Evolutionary conservation across 208 protist species (phyloP), one percentile per base, ranked within the genome.

Genomic region (Trypanosoma lewisi): DNA sequence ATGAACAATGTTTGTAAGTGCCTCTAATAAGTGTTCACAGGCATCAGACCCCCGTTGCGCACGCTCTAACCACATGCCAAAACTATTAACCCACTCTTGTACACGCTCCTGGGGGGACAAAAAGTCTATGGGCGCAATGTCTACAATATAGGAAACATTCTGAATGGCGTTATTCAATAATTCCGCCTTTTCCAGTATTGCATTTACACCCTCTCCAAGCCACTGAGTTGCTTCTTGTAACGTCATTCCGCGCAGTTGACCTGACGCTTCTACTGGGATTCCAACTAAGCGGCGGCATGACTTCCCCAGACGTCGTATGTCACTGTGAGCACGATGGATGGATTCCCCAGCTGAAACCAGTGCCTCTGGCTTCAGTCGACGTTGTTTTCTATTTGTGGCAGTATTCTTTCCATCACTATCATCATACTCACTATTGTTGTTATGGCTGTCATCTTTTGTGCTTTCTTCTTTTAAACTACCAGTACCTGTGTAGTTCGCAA

Each of bases 1-100:
- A 17, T 74, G 67, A 0, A 89, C 67, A 3, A 79, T 9, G 16
- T 59, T 53, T 31, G 68, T 73, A 9, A 90, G 39, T 1, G 77
- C 59, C 61, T 86, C 77, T 39, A 86, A 67, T 39, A 83, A 30
- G 34, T 42, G 39, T 50, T 61, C 42, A 45, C 51, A 16, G 33
- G 57, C 21, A 39, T 67, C 60, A 31, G 21, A 16, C 47, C 42
- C 3, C 39, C 59, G 30, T 42, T 58, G 34, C 57, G 65, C 11
- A 45, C 44, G 30, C 4, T 42, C 50, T 8, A 47, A 52, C 54
- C 55, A 41, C 17, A 37, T 1, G 6, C 25, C 14, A 12, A 79
- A 68, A 30, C 19, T 41, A 7, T 61, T 37, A 56, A 73, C 44
- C 45, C 70, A 50, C 16, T 44, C 47, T 2, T 41, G 31, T 27